These are phyloP conservation scores for Ricinus communis DNA, from an alignment of 345 rosid species.

Conservation along the genomic window DNA sequence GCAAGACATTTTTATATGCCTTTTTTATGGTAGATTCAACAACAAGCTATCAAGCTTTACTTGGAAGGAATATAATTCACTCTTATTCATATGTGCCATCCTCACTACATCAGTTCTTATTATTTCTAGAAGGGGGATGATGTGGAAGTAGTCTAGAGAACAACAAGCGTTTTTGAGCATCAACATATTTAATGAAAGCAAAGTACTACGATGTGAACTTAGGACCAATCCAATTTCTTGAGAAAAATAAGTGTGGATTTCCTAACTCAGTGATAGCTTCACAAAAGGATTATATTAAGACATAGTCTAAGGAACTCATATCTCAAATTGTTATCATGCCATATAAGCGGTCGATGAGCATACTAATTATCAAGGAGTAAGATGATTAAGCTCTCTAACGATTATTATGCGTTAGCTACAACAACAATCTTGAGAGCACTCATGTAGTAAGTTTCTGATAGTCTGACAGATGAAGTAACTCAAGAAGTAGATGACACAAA, in stretches of 20 bases:
- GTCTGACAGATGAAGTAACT: too few species aligned
- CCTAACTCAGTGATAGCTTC: background rate
- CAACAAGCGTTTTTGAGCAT: background rate
- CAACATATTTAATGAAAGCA: background rate
- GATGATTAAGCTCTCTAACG: background rate
- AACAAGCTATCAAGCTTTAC: background rate
- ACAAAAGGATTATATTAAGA: background rate
- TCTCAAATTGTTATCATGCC: background rate
- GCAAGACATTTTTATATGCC: background rate
- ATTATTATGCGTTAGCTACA: background rate
- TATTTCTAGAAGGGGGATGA: constrained; percentile 8
- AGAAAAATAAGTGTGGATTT: background rate
- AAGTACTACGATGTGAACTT: background rate
- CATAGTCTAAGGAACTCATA: background rate
- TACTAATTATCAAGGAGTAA: background rate
- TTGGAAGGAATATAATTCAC: constrained; percentile 8
- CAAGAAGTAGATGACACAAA: background rate
- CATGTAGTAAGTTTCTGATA: background rate
- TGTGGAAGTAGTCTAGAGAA: constrained; percentile 3
- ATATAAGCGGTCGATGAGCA: background rate
- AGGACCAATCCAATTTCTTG: background rate
- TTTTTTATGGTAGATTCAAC: background rate
- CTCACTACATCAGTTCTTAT: constrained; percentile 1
- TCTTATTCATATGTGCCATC: constrained; percentile 6
- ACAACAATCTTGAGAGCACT: background rate